Evolutionary conservation across 148 eudicot genomes (phyloP).

Genomic region (Camellia sinensis): DNA sequence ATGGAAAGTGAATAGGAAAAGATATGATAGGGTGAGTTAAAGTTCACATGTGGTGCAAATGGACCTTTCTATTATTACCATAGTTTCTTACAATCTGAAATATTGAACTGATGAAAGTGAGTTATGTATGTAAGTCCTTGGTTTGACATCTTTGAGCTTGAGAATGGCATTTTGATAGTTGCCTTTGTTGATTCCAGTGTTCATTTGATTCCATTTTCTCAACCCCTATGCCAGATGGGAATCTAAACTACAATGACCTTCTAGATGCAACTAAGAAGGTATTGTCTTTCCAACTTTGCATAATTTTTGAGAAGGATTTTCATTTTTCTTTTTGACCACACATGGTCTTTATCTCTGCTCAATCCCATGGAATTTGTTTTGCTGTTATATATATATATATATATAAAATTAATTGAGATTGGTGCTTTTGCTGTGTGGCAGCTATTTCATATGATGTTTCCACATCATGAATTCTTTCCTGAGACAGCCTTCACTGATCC

Average conservation of each 20-base stretch:
- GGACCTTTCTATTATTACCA: background rate
- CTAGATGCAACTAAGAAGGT: conserved; percentile 56
- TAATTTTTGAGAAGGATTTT: background rate
- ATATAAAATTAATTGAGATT: background rate
- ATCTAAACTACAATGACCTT: conserved; percentile 54
- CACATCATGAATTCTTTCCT: conserved; percentile 66
- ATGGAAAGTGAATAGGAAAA: too few species aligned
- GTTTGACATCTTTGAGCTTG: background rate
- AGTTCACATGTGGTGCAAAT: background rate
- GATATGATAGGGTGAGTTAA: background rate
- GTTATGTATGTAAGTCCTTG: background rate
- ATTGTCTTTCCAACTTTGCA: background rate
- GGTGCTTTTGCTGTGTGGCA: conserved; percentile 27
- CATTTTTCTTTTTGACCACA: background rate
- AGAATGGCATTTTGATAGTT: background rate
- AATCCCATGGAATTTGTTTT: background rate
- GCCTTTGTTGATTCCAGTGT: conserved; percentile 35
- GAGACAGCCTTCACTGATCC: conserved; percentile 31
- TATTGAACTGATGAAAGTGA: background rate
- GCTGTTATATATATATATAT: background rate
- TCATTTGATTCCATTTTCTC: conserved; percentile 37
- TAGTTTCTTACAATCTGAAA: background rate
- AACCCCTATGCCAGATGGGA: conserved; percentile 66
- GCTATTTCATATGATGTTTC: conserved; percentile 68
- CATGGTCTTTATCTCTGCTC: background rate